Evolutionary conservation across 306 rosid genomes (phyloP).

Genomic region (Gastrolobium bilobum): DNA sequence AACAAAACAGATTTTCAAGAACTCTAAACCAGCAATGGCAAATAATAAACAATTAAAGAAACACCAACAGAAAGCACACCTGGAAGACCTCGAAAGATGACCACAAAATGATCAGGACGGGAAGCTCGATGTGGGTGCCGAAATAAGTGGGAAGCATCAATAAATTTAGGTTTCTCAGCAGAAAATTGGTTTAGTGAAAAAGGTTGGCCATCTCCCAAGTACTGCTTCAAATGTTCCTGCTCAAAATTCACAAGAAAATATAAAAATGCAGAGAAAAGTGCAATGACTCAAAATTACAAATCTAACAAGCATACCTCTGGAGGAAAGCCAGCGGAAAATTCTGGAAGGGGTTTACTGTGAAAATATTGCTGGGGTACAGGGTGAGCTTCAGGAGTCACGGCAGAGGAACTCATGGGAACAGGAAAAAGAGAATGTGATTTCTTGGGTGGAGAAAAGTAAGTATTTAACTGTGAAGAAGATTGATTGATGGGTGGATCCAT

Average conservation of each 20-base stretch:
- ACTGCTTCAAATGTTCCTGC: constrained; percentile 47
- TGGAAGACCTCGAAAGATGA: constrained; percentile 95
- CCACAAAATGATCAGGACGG: constrained; percentile 92
- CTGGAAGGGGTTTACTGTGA: constrained; percentile 60
- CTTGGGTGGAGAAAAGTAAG: constrained; percentile 59
- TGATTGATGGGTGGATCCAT: constrained; percentile 56
- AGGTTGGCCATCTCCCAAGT: constrained; percentile 48
- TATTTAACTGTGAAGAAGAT: constrained; percentile 42
- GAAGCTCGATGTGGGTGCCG: constrained; percentile 71
- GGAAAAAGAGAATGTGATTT: constrained; percentile 70
- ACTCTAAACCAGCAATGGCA: constrained; percentile 12
- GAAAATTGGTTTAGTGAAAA: constrained; percentile 38
- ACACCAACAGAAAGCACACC: constrained; percentile 55
- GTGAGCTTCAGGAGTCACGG: constrained; percentile 55
- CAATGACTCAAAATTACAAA: background rate
- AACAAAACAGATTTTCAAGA: background rate
- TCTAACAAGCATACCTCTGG: constrained; percentile 58
- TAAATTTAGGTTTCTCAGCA: constrained; percentile 50
- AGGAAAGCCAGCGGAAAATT: constrained; percentile 59
- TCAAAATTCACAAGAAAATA: background rate
- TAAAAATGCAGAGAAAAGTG: background rate
- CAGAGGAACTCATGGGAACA: constrained; percentile 54
- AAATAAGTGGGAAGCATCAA: constrained; percentile 68
- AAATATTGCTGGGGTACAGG: constrained; percentile 61
- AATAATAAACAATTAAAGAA: constrained; percentile 16